Evolutionary conservation across 805 yeast species (phyloP).

Genomic region (Metschnikowia lochheadii): DNA sequence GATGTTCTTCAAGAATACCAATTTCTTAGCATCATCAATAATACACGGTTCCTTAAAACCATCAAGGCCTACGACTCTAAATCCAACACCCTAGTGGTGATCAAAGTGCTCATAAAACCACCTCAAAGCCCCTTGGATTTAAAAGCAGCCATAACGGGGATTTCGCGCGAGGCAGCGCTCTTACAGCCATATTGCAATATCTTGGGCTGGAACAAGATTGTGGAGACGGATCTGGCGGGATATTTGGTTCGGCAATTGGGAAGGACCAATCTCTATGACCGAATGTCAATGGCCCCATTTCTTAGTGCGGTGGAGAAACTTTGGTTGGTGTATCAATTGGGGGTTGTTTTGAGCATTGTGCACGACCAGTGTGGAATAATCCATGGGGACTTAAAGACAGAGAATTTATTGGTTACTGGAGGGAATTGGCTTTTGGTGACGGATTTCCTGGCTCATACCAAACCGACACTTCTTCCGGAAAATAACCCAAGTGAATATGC

Average conservation of each 20-base stretch:
- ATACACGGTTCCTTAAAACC: slow-evolving; percentile 82
- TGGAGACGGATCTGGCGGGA: slow-evolving; percentile 90
- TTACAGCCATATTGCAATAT: slow-evolving; percentile 51
- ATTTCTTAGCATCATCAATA: slow-evolving; percentile 69
- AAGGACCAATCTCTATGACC: slow-evolving; percentile 77
- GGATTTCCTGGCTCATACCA: slow-evolving; percentile 74
- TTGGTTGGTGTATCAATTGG: slow-evolving; percentile 79
- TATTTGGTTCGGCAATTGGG: slow-evolving; percentile 81
- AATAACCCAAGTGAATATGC: slow-evolving; percentile 91
- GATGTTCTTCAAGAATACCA: slow-evolving; percentile 74
- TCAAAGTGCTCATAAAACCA: slow-evolving; percentile 82
- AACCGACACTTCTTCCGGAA: slow-evolving; percentile 83
- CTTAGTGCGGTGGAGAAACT: slow-evolving; percentile 73
- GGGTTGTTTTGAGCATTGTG: slow-evolving; percentile 57
- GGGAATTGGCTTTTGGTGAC: slow-evolving; percentile 83
- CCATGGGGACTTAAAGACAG: slow-evolving; percentile 93
- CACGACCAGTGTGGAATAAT: slow-evolving; percentile 54
- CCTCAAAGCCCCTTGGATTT: slow-evolving; percentile 27
- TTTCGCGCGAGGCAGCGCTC: slow-evolving; percentile 33
- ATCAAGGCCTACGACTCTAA: slow-evolving; percentile 67
- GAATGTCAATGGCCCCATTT: slow-evolving; percentile 84
- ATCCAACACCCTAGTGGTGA: slow-evolving; percentile 63
- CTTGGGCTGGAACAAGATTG: slow-evolving; percentile 64
- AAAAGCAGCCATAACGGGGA: slow-evolving; percentile 22
- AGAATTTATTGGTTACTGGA: slow-evolving; percentile 79